Conservation (phyloP, 2,329 filamentous ascomycete species). For the Raffaelea deltoideospora region DNA sequence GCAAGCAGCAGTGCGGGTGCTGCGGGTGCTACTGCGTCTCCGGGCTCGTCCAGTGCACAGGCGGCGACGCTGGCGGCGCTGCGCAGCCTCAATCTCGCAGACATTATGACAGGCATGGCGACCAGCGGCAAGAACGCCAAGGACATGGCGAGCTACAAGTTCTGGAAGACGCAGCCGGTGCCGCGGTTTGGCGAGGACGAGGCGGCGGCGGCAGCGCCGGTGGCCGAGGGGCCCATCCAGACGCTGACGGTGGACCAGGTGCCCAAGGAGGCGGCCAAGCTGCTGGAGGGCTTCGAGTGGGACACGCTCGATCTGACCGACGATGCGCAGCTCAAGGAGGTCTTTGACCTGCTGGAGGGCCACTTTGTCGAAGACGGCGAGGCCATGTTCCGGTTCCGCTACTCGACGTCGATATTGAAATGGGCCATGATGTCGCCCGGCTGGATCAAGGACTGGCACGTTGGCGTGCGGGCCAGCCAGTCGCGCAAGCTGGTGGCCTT, state of each 20-base stretch:
- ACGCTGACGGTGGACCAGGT: slow-evolving; percentile 65
- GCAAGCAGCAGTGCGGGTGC: neutral
- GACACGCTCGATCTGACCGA: slow-evolving; percentile 74
- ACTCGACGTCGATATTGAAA: slow-evolving; percentile 74
- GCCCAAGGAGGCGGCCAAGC: slow-evolving; percentile 56
- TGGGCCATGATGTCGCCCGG: slow-evolving; percentile 93
- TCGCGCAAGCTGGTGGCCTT: slow-evolving; percentile 86
- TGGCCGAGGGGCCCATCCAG: slow-evolving; percentile 73
- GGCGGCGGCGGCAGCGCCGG: slow-evolving; percentile 18
- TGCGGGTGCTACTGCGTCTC: neutral
- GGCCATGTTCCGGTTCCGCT: slow-evolving; percentile 95
- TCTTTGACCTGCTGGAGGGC: slow-evolving; percentile 78
- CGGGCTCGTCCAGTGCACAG: slow-evolving; percentile 12
- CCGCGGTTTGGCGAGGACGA: slow-evolving; percentile 60
- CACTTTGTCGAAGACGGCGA: slow-evolving; percentile 98
- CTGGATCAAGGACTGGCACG: slow-evolving; percentile 89
- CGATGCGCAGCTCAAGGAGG: slow-evolving; percentile 67
- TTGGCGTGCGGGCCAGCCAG: slow-evolving; percentile 73
- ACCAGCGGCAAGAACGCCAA: slow-evolving; percentile 77
- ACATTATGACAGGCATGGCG: slow-evolving; percentile 61
- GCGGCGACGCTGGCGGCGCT: slow-evolving; percentile 33
- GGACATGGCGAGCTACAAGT: slow-evolving; percentile 95
- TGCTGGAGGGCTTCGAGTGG: slow-evolving; percentile 86
- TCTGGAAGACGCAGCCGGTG: slow-evolving; percentile 96
- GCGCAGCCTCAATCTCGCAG: slow-evolving; percentile 50